Percentiles rank a stretch among this genome's conserved stretches.
Conservation (phyloP, 371 early-diverging fungal genomes). For the Mortierella sp. region DNA sequence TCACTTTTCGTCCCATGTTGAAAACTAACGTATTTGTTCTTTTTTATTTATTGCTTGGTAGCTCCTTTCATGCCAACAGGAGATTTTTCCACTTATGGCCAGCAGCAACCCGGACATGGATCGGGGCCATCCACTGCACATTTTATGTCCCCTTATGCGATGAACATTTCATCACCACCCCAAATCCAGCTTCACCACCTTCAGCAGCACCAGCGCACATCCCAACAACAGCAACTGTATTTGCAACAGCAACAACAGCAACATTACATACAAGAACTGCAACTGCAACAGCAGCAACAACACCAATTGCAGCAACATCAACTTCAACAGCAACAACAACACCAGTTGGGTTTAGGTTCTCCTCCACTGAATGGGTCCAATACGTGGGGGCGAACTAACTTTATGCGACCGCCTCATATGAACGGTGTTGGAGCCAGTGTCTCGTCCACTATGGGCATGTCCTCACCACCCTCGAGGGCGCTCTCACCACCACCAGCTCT, state of each 20-base stretch:
- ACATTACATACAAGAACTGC: constrained; percentile 30
- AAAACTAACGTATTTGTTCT: background rate
- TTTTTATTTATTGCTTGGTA: background rate
- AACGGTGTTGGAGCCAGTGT: constrained; percentile 16
- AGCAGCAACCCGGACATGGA: constrained; percentile 35
- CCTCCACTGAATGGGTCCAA: constrained; percentile 45
- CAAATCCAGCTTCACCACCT: constrained; percentile 34
- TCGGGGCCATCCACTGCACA: constrained; percentile 32
- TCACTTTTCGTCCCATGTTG: background rate
- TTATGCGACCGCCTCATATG: constrained; percentile 44
- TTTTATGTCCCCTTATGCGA: constrained; percentile 47
- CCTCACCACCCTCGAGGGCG: constrained; percentile 32
- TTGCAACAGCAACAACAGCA: constrained; percentile 39
- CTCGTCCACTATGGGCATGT: constrained; percentile 26
- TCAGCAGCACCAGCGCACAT: constrained; percentile 21
- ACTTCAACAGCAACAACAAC: constrained; percentile 37
- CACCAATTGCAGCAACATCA: constrained; percentile 33
- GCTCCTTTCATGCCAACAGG: constrained; percentile 45
- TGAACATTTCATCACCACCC: constrained; percentile 35
- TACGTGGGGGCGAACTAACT: constrained; percentile 43
- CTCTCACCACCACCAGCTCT: constrained; percentile 39
- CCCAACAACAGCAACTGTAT: constrained; percentile 1
- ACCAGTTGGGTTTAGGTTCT: constrained; percentile 40
- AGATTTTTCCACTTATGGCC: constrained; percentile 41
- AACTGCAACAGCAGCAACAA: constrained; percentile 31